Evolutionary conservation across 331 rosid genomes (phyloP).

Genomic region (Quercus tomentella): DNA sequence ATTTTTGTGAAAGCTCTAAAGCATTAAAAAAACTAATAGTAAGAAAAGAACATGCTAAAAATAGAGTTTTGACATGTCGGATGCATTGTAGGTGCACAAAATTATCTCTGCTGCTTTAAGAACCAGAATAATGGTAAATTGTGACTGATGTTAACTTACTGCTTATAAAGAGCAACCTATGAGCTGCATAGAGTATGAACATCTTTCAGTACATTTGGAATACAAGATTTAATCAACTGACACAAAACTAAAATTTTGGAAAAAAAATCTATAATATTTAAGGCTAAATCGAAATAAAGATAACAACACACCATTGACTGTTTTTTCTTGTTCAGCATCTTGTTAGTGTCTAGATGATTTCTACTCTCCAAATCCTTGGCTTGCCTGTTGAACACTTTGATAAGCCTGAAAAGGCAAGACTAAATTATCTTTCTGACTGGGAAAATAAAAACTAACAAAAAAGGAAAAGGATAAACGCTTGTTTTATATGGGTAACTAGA

Average conservation of each 20-base stretch:
- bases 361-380: constrained; percentile 28
- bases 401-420: not conserved
- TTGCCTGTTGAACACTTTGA: constrained; percentile 66
- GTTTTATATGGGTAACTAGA: not conserved
- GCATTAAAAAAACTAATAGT: too few species aligned
- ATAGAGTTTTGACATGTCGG: too few species aligned
- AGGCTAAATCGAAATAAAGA: not conserved
- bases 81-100: not conserved
- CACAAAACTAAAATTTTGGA: not conserved
- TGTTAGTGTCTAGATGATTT: constrained; percentile 39
- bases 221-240: too few species aligned
- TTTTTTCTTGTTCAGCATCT: constrained; percentile 78
- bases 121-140: not conserved
- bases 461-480: not conserved
- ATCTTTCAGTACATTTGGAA: too few species aligned
- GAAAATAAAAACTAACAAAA: not conserved
- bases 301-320: constrained; percentile 71
- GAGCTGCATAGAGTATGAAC: constrained; percentile 27
- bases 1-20: too few species aligned
- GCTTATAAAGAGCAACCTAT: constrained; percentile 60
- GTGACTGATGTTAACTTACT: constrained; percentile 32
- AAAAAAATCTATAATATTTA: not conserved
- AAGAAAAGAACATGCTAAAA: too few species aligned
- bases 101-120: too few species aligned
- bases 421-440: not conserved